Conservation (phyloP, 352 stramenopile species). For the Phytophthora sojae region DNA sequence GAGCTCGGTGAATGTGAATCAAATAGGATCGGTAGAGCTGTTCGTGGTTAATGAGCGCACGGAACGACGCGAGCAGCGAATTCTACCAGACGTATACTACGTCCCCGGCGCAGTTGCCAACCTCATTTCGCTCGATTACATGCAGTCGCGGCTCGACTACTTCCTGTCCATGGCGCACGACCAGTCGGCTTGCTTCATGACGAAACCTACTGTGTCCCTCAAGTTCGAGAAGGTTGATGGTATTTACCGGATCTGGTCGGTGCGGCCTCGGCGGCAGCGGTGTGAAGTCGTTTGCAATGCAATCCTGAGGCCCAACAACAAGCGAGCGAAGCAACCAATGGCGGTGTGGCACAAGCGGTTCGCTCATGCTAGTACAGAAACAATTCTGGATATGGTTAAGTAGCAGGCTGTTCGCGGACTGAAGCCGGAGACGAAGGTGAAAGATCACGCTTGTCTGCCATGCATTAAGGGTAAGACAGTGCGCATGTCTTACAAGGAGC, state of each 20-base stretch:
- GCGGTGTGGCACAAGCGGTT: background rate
- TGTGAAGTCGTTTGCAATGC: background rate
- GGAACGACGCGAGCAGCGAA: background rate
- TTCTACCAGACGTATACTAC: background rate
- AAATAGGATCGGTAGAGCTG: background rate
- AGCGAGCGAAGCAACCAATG: background rate
- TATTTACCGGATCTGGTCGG: background rate
- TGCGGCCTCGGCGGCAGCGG: background rate
- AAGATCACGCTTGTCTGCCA: background rate
- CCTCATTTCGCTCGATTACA: background rate
- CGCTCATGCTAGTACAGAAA: background rate
- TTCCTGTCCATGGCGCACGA: background rate
- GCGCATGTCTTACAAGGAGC: background rate
- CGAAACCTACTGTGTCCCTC: background rate
- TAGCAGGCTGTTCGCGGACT: background rate
- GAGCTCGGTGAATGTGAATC: background rate
- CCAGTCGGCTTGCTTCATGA: background rate
- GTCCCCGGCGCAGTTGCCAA: background rate
- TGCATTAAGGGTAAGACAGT: background rate
- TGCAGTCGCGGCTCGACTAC: background rate
- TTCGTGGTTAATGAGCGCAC: background rate
- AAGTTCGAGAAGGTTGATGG: background rate
- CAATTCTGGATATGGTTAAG: background rate
- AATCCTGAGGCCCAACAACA: background rate
- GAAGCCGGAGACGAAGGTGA: background rate